Evolutionary conservation across 1,139 yeast genomes (phyloP).

Genomic region (Yarrowia galli): DNA sequence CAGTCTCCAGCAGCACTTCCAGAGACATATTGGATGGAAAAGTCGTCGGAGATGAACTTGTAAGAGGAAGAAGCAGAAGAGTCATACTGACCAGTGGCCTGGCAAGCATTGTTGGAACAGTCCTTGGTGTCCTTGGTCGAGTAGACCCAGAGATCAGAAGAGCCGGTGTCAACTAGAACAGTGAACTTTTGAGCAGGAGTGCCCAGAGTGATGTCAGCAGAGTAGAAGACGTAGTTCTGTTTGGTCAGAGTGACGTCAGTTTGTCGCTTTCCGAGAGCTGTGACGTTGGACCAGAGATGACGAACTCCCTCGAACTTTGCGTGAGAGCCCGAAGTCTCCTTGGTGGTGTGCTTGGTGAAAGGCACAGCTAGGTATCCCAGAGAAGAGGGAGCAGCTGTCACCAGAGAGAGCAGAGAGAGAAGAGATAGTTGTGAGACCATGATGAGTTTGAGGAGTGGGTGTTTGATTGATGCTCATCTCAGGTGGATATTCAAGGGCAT

Average conservation of each 20-base stretch:
- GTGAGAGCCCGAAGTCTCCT: not conserved
- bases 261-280: slow-evolving; percentile 7
- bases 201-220: slow-evolving; percentile 85
- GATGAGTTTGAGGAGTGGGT: not conserved
- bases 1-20: slow-evolving; percentile 67
- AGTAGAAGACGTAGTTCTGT: slow-evolving; percentile 55
- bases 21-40: slow-evolving; percentile 87
- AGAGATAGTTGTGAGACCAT: slow-evolving; percentile 20
- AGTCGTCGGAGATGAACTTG: slow-evolving; percentile 82
- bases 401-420: slow-evolving; percentile 18
- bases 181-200: slow-evolving; percentile 90
- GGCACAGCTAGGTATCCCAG: slow-evolving; percentile 13
- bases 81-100: slow-evolving; percentile 69
- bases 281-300: slow-evolving; percentile 4
- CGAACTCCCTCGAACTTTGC: slow-evolving; percentile 1
- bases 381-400: slow-evolving; percentile 31
- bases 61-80: slow-evolving; percentile 82
- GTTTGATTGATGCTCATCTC: not conserved
- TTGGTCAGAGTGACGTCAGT: slow-evolving; percentile 16
- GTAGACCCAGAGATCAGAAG: slow-evolving; percentile 57
- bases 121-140: slow-evolving; percentile 45
- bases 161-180: slow-evolving; percentile 58
- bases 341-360: slow-evolving; percentile 18
- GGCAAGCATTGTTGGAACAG: slow-evolving; percentile 14
- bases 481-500: not conserved